Conservation (phyloP, 2,329 filamentous ascomycete species). For the Fusarium nelsonii region DNA sequence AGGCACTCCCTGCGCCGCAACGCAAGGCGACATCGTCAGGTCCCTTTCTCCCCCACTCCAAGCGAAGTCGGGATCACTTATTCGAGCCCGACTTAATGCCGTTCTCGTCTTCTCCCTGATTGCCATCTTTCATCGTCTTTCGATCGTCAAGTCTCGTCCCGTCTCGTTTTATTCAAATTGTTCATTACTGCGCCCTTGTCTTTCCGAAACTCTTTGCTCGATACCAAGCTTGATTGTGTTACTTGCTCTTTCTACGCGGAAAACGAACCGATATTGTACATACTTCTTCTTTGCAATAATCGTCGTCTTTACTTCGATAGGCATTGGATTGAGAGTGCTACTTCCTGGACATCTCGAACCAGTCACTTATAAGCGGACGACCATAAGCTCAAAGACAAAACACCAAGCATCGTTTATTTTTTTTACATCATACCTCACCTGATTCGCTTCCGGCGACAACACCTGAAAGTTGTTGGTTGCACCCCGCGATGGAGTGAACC, state of each 20-base stretch:
- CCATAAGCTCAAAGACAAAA: conserved; percentile 15
- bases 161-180: background rate
- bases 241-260: background rate
- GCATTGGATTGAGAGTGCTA: conserved; percentile 2
- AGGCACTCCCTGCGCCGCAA: conserved; percentile 7
- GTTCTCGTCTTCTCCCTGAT: background rate
- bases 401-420: conserved; percentile 18
- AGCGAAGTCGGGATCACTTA: conserved; percentile 4
- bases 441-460: conserved; percentile 31
- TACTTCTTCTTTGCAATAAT: conserved; percentile 13
- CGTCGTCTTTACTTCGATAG: conserved; percentile 5
- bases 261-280: conserved; percentile 15
- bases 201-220: background rate
- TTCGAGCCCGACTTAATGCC: conserved; percentile 12
- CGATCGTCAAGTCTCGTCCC: background rate
- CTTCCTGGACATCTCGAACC: background rate
- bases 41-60: conserved; percentile 9
- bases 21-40: conserved; percentile 7
- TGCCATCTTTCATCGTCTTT: background rate
- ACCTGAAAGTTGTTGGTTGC: conserved; percentile 8
- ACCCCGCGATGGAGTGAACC: conserved; percentile 39
- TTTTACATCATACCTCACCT: conserved; percentile 20
- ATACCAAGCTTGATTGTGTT: background rate
- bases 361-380: conserved; percentile 7
- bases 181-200: background rate